Percentiles rank a stretch among this genome's conserved stretches.
Conservation (phyloP, 2,329 filamentous ascomycete species). For the Cladosporium sp. region DNA sequence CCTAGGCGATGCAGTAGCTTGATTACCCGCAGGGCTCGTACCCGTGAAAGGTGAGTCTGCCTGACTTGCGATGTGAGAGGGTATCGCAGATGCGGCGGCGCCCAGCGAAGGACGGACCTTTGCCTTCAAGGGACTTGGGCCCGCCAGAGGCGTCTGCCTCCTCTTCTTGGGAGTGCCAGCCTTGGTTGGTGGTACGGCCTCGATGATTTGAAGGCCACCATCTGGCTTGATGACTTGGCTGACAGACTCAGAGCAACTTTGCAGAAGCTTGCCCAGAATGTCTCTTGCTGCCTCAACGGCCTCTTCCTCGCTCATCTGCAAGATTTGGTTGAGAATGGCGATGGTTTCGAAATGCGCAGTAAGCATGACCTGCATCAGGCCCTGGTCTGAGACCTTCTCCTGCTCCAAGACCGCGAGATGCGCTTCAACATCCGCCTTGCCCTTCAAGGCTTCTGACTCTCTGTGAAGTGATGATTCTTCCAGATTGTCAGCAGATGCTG, state of each 20-base stretch:
- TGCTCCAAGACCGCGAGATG: conserved; percentile 74
- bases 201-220: conserved; percentile 57
- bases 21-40: conserved; percentile 21
- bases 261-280: conserved; percentile 72
- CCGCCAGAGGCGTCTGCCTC: conserved; percentile 46
- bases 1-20: conserved; percentile 70
- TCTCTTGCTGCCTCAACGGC: conserved; percentile 74
- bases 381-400: conserved; percentile 74
- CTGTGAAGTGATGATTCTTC: conserved; percentile 66
- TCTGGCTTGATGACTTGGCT: conserved; percentile 89
- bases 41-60: conserved; percentile 15
- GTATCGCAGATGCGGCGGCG: conserved; percentile 18
- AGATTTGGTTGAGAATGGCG: conserved; percentile 72
- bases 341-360: conserved; percentile 91
- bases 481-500: conserved; percentile 53
- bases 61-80: conserved; percentile 23
- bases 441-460: conserved; percentile 81
- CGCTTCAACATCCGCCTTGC: conserved; percentile 74
- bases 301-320: conserved; percentile 76
- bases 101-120: conserved; percentile 33
- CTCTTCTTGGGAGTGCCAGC: conserved; percentile 72
- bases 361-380: conserved; percentile 74
- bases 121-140: conserved; percentile 45
- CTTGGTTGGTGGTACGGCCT: conserved; percentile 66
- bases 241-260: conserved; percentile 67